Conservation (phyloP, 495 filamentous ascomycete species). For the Chlorociboria aeruginascens region DNA sequence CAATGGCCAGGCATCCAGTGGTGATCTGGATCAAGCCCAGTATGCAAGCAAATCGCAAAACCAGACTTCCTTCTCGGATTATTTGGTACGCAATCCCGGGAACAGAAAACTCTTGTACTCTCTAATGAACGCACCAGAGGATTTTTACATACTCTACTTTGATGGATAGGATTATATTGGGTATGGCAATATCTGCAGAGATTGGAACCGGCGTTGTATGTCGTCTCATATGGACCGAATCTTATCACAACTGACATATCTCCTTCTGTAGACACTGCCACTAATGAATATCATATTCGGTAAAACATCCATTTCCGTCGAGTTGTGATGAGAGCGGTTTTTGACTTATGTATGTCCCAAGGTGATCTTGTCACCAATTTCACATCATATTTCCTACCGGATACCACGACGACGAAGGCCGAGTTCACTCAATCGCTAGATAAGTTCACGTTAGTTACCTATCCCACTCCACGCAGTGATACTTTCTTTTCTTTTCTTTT, state of each 20-base stretch:
- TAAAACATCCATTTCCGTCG: neutral
- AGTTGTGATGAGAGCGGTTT: neutral
- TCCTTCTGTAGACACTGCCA: constrained; percentile 21
- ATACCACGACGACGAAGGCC: constrained; percentile 14
- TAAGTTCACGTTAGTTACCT: constrained; percentile 17
- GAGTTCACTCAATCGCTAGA: constrained; percentile 23
- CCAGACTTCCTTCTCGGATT: constrained; percentile 39
- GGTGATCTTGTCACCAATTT: constrained; percentile 20
- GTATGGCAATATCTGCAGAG: constrained; percentile 1
- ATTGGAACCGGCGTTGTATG: constrained; percentile 14
- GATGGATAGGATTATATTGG: constrained; percentile 11
- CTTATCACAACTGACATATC: neutral
- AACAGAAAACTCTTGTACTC: neutral
- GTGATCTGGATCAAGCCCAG: neutral
- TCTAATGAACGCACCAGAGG: constrained; percentile 3
- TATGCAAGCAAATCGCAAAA: constrained; percentile 48
- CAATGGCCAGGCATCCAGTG: no score
- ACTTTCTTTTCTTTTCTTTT: no score
- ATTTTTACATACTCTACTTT: constrained; percentile 16
- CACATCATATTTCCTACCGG: constrained; percentile 21
- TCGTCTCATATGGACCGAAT: neutral
- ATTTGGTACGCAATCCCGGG: constrained; percentile 3
- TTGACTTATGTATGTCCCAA: neutral
- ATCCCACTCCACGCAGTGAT: neutral
- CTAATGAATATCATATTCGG: constrained; percentile 37